Conservation (phyloP, 1,284 basidiomycete genomes). For the Cryptococcus jaspeensis region DNA sequence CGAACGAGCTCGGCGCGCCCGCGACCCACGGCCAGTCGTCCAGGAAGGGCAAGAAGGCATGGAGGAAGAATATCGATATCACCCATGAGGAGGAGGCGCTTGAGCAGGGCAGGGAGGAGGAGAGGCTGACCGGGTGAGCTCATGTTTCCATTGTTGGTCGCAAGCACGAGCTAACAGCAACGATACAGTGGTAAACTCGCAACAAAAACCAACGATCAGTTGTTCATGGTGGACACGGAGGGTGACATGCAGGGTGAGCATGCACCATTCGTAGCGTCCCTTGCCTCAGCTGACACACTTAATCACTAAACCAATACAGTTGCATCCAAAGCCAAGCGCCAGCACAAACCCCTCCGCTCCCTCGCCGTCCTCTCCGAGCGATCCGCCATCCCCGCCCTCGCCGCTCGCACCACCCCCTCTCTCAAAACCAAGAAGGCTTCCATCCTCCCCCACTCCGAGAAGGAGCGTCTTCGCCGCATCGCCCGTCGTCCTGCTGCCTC, state of each 20-base stretch:
- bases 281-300: background rate
- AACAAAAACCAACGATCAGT: conserved; percentile 60
- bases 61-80: conserved; percentile 88
- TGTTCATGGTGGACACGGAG: conserved; percentile 74
- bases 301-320: conserved; percentile 12
- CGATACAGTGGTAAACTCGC: conserved; percentile 25
- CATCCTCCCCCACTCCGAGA: conserved; percentile 62
- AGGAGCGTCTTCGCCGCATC: conserved; percentile 69
- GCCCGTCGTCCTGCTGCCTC: conserved; percentile 56
- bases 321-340: conserved; percentile 37
- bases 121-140: conserved; percentile 70
- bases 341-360: conserved; percentile 63
- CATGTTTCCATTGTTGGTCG: background rate
- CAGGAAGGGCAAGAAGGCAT: conserved; percentile 84
- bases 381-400: conserved; percentile 79
- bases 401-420: conserved; percentile 55
- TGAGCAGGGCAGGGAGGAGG: conserved; percentile 72
- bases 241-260: conserved; percentile 71
- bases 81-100: conserved; percentile 69
- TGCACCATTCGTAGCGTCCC: too few species aligned
- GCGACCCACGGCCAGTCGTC: conserved; percentile 69
- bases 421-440: conserved; percentile 37
- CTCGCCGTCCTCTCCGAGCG: conserved; percentile 78
- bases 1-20: conserved; percentile 56
- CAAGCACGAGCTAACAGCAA: background rate